Evolutionary conservation across 371 early-diverging fungal species (phyloP).

Genomic region (Nematocida sp.): DNA sequence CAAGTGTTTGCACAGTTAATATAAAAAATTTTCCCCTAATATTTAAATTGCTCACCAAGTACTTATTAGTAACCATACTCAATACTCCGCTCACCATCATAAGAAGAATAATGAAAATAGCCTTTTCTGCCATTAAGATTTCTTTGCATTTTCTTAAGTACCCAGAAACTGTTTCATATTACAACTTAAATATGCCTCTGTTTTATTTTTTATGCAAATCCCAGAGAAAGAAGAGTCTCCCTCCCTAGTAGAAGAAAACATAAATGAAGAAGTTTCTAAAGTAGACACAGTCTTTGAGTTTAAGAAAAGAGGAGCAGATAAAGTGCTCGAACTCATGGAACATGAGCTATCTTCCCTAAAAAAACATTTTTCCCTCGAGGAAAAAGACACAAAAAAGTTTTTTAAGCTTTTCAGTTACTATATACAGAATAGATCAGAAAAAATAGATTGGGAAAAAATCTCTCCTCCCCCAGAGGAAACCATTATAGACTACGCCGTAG

Average conservation of each 20-base stretch:
- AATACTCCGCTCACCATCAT: constrained; percentile 21
- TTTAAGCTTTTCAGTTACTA: constrained; percentile 61
- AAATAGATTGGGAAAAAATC: constrained; percentile 65
- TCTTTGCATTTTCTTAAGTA: neutral
- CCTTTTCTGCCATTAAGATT: neutral
- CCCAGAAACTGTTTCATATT: constrained; percentile 8
- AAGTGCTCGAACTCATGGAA: constrained; percentile 57
- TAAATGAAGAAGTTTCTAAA: neutral
- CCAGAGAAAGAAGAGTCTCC: constrained; percentile 5
- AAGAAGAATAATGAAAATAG: neutral
- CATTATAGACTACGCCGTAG: constrained; percentile 56
- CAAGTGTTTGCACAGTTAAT: constrained; percentile 57
- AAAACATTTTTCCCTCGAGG: constrained; percentile 22
- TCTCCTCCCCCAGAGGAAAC: constrained; percentile 59
- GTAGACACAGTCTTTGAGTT: constrained; percentile 52
- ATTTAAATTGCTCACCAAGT: constrained; percentile 53
- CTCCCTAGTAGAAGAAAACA: neutral
- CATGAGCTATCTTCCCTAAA: constrained; percentile 55
- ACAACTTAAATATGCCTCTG: constrained; percentile 3
- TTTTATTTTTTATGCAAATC: constrained; percentile 33
- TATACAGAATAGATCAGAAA: constrained; percentile 57
- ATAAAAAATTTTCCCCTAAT: constrained; percentile 58
- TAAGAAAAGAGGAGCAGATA: constrained; percentile 41
- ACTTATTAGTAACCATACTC: constrained; percentile 62
- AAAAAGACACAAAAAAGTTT: constrained; percentile 59